phyloP scores from a whole-genome alignment of 1,284 basidiomycete species.

The Papiliotrema laurentii region DNA sequence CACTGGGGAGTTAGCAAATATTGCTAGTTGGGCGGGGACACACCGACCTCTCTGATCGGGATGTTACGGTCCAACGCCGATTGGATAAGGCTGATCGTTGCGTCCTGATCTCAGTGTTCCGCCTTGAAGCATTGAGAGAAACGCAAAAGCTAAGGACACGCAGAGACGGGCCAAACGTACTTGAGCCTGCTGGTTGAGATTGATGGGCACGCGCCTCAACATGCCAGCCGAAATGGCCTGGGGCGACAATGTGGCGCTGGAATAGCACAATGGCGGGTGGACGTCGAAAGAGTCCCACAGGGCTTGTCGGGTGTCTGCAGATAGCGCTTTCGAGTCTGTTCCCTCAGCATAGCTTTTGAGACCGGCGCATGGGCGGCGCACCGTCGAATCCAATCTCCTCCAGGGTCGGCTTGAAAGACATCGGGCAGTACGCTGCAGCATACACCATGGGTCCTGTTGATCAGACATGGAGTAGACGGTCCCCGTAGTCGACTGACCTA shows the following conservation, averaged over 20 bases:
- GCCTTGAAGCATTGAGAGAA: neutral
- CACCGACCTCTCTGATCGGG: conserved; percentile 75
- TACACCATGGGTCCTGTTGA: conserved; percentile 75
- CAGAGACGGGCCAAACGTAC: conserved; percentile 9
- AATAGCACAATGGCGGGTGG: conserved; percentile 31
- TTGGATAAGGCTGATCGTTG: conserved; percentile 81
- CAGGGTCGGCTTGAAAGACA: conserved; percentile 67
- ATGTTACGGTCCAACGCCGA: conserved; percentile 77
- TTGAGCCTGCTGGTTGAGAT: conserved; percentile 89
- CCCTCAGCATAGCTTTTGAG: conserved; percentile 4
- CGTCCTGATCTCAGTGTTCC: conserved; percentile 53
- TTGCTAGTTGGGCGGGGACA: conserved; percentile 7
- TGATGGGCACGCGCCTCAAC: conserved; percentile 75
- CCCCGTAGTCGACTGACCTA: conserved; percentile 54
- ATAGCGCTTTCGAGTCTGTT: conserved; percentile 80
- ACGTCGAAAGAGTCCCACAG: conserved; percentile 37
- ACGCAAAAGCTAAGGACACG: neutral
- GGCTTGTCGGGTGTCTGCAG: conserved; percentile 61
- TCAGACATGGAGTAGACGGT: neutral
- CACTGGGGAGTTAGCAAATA: conserved; percentile 54
- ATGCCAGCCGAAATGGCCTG: conserved; percentile 89
- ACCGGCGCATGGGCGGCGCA: conserved; percentile 11
- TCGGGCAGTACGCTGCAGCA: conserved; percentile 87
- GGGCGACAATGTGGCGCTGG: conserved; percentile 58
- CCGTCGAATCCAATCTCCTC: conserved; percentile 83